These are phyloP conservation scores for Phoma herbarum DNA, from an alignment of 2,329 filamentous ascomycete species.

Conservation along the genomic window DNA sequence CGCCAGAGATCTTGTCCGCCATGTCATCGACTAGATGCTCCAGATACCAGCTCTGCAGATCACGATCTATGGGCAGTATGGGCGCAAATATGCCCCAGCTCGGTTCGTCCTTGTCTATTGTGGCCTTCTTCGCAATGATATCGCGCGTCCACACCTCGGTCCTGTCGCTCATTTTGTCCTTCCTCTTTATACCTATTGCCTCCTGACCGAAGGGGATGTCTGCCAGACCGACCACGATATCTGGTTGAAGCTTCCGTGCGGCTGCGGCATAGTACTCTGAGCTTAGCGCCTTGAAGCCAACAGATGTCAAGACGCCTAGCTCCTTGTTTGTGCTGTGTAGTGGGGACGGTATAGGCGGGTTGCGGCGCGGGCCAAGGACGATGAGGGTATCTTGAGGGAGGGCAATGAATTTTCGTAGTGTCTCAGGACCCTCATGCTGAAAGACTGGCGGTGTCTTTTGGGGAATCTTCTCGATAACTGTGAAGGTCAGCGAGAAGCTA, in stretches of 20 bases:
- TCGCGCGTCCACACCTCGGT: constrained; percentile 83
- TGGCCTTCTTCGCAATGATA: constrained; percentile 62
- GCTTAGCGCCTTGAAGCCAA: constrained; percentile 78
- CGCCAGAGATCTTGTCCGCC: constrained; percentile 62
- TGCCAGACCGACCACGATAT: constrained; percentile 80
- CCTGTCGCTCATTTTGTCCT: constrained; percentile 83
- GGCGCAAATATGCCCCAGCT: constrained; percentile 63
- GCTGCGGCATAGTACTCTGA: constrained; percentile 75
- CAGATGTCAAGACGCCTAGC: constrained; percentile 83
- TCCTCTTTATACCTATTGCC: constrained; percentile 72
- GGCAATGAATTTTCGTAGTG: constrained; percentile 79
- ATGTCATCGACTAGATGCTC: constrained; percentile 73
- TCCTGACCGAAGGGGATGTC: constrained; percentile 71
- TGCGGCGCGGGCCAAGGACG: constrained; percentile 79
- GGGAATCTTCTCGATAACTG: constrained; percentile 70
- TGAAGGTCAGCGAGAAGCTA: constrained; percentile 48
- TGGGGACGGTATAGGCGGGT: constrained; percentile 77
- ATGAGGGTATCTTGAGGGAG: constrained; percentile 72
- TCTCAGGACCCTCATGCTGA: constrained; percentile 56
- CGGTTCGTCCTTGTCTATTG: constrained; percentile 41
- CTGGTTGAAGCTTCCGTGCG: constrained; percentile 72
- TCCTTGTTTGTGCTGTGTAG: constrained; percentile 72
- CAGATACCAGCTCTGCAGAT: constrained; percentile 82
- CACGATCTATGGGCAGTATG: constrained; percentile 76
- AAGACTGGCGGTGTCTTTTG: constrained; percentile 62